Percentiles rank a stretch among this genome's conserved stretches.
Conservation (phyloP, 164 flowering plant genomes). For the Chloranthus sessilifolius region DNA sequence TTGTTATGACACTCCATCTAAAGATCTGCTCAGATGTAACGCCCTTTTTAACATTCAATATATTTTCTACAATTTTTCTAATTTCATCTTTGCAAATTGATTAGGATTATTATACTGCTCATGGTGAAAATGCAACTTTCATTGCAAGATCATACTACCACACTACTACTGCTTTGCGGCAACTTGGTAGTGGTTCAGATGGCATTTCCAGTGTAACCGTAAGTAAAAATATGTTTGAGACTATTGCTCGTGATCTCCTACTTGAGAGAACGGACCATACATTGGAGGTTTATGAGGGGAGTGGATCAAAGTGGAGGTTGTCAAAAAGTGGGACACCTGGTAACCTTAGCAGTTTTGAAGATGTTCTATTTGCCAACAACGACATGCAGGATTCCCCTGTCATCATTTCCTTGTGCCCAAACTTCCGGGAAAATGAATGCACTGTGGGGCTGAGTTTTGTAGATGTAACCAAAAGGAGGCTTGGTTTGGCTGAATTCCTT, state of each 20-base stretch:
- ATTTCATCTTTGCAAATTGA: constrained; percentile 4
- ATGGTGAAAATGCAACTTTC: constrained; percentile 88
- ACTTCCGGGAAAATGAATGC: constrained; percentile 60
- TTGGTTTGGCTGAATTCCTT: constrained; percentile 86
- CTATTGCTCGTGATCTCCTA: constrained; percentile 83
- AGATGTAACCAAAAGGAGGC: constrained; percentile 67
- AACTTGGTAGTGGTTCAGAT: constrained; percentile 69
- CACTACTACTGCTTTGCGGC: constrained; percentile 83
- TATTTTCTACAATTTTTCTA: too few relatives aligned
- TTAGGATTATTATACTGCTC: constrained; percentile 93
- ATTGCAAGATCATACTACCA: constrained; percentile 86
- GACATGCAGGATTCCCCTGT: constrained; percentile 96
- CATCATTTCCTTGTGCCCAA: constrained; percentile 54
- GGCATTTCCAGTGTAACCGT: constrained; percentile 80
- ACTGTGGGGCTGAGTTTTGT: constrained; percentile 71
- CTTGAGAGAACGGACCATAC: constrained; percentile 90
- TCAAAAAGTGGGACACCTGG: constrained; percentile 88
- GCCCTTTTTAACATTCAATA: too few relatives aligned
- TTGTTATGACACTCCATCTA: too few relatives aligned
- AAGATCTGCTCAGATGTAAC: too few relatives aligned
- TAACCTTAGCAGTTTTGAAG: constrained; percentile 90
- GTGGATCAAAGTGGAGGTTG: constrained; percentile 90
- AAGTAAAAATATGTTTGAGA: constrained; percentile 91
- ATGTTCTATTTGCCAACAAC: constrained; percentile 86
- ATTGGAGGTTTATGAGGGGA: constrained; percentile 92